Base-by-base conservation (phyloP, 768 basidiomycete genomes). In the Mycena rebaudengoi region DNA sequence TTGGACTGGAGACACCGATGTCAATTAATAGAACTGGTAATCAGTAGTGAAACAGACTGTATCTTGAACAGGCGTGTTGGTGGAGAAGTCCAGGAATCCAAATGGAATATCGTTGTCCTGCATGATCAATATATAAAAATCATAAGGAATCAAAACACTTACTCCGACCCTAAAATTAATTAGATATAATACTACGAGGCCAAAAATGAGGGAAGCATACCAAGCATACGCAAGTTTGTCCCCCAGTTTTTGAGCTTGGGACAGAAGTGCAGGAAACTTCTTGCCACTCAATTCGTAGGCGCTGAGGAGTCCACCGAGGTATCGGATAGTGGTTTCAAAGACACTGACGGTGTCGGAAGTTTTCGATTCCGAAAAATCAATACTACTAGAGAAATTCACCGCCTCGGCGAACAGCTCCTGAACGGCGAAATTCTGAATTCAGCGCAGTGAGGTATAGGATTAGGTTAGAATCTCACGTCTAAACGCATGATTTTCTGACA, bases 271-370 rank as follows among this genome's bases (percentile, higher is more conserved):
- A 0, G 81, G 80, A 59, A 83, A 79, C 45, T 85, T 67, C 62
- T 81, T 57, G 7, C 83, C 83, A 58, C 86, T 90, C 49, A 92
- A 83, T 65, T 92, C 90, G 63, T 86, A 92, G 4, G 90, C 85
- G 60, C 85, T 88, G 40, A 93, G 71, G 12, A 91, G 75, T 4
- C 89, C 89, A 6, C 85, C 91, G 5, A 93, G 70, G 53, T 88
- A 89, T 40, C 91, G 89, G 66, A 93, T 93, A 0, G 88, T 91
- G 0, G 89, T 90, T 74, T 93, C 91, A 69, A 93, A 92, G 3
- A 92, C 78, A 64, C 88, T 90, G n/a, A 43, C n/a, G 21, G 29
- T 30, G 80, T 80, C 84, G 82, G 63, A 82, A 83, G 54, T 18
- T 18, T 7, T 6, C 11, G 32, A 51, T 29, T 16, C 25, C 26